Evolutionary conservation across 345 rosid genomes (phyloP).

Genomic region (Reutealis trisperma): DNA sequence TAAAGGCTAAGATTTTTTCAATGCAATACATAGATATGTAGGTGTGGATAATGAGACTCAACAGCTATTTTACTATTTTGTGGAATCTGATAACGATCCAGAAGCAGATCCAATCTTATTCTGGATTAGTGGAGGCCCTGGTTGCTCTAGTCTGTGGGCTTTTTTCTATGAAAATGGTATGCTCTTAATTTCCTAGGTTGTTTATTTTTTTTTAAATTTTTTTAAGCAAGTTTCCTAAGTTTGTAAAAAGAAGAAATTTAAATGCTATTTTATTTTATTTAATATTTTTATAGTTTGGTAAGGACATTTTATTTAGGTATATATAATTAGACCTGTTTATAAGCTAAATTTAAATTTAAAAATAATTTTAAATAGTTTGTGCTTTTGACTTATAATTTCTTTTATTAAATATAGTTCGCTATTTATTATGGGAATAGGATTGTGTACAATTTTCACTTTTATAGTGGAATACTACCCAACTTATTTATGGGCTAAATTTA

Average conservation of each 20-base stretch:
- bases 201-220: not conserved
- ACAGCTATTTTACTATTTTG: slow-evolving; percentile 28
- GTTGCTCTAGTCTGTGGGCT: slow-evolving; percentile 18
- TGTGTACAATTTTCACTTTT: too few species aligned
- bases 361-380: too few species aligned
- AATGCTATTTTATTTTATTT: not conserved
- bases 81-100: slow-evolving; percentile 19
- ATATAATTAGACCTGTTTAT: too few species aligned
- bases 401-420: too few species aligned
- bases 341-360: too few species aligned
- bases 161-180: not conserved
- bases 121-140: slow-evolving; percentile 25
- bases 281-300: too few species aligned
- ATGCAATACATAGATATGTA: slow-evolving; percentile 7
- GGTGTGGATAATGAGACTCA: slow-evolving; percentile 14
- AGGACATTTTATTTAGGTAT: too few species aligned
- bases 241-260: not conserved
- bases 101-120: slow-evolving; percentile 18
- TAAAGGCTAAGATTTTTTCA: too few species aligned
- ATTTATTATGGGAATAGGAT: too few species aligned
- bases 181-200: not conserved
- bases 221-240: not conserved
- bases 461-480: too few species aligned
- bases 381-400: too few species aligned
- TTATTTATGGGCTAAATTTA: too few species aligned